A percentile compares a stretch with the other conserved stretches of the same genome.
These are phyloP conservation scores for Sphagnurus paluster DNA, from an alignment of 1,284 basidiomycete genomes.

Conservation along the genomic window DNA sequence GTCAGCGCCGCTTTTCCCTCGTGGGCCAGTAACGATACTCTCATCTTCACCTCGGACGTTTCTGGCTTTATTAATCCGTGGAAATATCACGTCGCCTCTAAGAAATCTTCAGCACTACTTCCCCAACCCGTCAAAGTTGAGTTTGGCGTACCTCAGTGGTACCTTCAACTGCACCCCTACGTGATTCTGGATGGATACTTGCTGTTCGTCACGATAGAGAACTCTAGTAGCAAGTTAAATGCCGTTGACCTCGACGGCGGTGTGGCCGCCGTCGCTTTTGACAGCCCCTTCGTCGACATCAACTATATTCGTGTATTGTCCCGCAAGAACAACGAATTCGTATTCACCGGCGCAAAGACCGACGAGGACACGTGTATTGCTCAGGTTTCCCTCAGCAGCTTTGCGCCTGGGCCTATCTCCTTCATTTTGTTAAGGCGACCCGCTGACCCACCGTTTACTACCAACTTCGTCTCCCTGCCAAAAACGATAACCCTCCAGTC, in stretches of 20 bases:
- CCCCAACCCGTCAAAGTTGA: conserved; percentile 50
- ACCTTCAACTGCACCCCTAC: conserved; percentile 49
- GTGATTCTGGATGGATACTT: conserved; percentile 46
- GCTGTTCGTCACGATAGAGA: conserved; percentile 47
- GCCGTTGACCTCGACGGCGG: conserved; percentile 40
- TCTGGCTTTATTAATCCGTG: conserved; percentile 76
- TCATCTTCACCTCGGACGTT: conserved; percentile 70
- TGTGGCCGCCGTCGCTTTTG: conserved; percentile 30
- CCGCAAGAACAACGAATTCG: conserved; percentile 31
- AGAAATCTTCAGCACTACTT: conserved; percentile 45
- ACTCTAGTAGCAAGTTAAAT: conserved; percentile 53
- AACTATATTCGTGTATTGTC: conserved; percentile 40
- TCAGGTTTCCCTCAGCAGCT: conserved; percentile 29
- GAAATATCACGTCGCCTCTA: conserved; percentile 41
- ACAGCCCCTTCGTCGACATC: conserved; percentile 49
- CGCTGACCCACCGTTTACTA: conserved; percentile 23
- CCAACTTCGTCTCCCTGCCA: conserved; percentile 42
- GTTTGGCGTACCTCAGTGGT: conserved; percentile 62
- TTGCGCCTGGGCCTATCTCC: conserved; percentile 11
- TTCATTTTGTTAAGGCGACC: conserved; percentile 34
- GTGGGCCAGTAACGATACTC: conserved; percentile 58
- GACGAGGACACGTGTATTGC: conserved; percentile 42
- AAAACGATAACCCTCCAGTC: conserved; percentile 43
- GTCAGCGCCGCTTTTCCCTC: conserved; percentile 54
- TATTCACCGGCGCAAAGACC: conserved; percentile 46